phyloP scores from a whole-genome alignment of 257 asterid genomes.

The Solanum okadae region DNA sequence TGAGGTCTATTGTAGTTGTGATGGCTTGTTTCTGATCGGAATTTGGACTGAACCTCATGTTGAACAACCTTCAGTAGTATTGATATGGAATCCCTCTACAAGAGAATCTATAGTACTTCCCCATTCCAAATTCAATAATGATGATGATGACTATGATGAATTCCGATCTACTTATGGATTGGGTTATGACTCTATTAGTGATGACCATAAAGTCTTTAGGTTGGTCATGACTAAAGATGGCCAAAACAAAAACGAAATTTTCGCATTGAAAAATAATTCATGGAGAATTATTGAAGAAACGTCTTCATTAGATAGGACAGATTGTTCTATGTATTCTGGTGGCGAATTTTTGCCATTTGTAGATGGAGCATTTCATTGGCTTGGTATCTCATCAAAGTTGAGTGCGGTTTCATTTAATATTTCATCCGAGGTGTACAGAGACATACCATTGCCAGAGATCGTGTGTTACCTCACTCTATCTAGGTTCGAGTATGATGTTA shows the following conservation, averaged over 20 bases:
- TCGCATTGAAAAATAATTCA: too few relatives aligned
- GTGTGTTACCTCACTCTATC: not conserved
- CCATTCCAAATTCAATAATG: too few relatives aligned
- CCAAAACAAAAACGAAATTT: not conserved
- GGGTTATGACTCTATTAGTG: not conserved
- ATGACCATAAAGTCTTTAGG: not conserved
- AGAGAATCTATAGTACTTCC: too few relatives aligned
- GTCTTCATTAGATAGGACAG: not conserved
- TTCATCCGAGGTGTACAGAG: not conserved
- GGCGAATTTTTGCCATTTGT: not conserved
- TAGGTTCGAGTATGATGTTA: too few relatives aligned
- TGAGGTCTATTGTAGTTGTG: too few relatives aligned
- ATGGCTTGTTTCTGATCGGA: too few relatives aligned
- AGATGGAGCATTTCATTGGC: not conserved
- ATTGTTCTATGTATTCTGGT: not conserved
- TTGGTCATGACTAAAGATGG: not conserved
- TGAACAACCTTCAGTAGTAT: fast-evolving
- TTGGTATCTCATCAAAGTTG: not conserved
- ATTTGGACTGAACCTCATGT: too few relatives aligned
- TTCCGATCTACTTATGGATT: not conserved
- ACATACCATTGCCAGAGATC: not conserved
- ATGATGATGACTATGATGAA: too few relatives aligned
- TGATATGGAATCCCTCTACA: too few relatives aligned
- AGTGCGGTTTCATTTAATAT: not conserved
- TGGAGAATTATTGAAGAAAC: not conserved